A percentile compares a stretch with the other conserved stretches of the same genome.
Conservation (phyloP, 2,329 filamentous ascomycete genomes). For the Fusarium buxicola region DNA sequence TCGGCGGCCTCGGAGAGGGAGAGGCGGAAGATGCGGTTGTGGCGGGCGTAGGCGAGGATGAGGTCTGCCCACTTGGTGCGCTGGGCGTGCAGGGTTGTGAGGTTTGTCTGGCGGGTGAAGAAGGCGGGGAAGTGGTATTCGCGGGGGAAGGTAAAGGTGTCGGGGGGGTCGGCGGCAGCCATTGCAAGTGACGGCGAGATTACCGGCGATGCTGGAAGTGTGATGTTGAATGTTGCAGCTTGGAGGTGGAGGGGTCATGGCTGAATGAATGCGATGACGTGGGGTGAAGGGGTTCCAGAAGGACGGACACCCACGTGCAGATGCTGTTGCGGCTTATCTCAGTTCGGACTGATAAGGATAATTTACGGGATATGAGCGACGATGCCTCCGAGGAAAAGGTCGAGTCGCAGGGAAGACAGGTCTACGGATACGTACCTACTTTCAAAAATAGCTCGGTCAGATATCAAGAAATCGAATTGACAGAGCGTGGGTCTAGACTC, state of each 20-base stretch:
- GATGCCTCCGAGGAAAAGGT: constrained; percentile 35
- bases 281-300: constrained; percentile 19
- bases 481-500: neutral
- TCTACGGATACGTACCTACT: constrained; percentile 1
- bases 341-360: constrained; percentile 23
- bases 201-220: constrained; percentile 20
- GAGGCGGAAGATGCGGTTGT: constrained; percentile 81
- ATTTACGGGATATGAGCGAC: neutral
- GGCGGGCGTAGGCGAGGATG: constrained; percentile 84
- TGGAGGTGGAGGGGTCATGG: constrained; percentile 17
- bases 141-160: constrained; percentile 67
- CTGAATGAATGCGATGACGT: constrained; percentile 36
- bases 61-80: constrained; percentile 88
- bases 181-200: constrained; percentile 14
- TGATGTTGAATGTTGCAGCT: constrained; percentile 28
- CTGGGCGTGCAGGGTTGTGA: constrained; percentile 78
- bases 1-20: constrained; percentile 70
- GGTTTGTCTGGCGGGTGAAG: constrained; percentile 84
- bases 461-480: neutral
- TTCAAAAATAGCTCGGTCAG: constrained; percentile 22
- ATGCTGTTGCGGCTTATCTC: constrained; percentile 34
- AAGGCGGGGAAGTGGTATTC: constrained; percentile 85
- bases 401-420: constrained; percentile 13
- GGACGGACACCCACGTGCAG: constrained; percentile 20
- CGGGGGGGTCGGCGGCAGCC: constrained; percentile 13